Evolutionary conservation across 2,329 filamentous ascomycete species (phyloP).

Genomic region (Calonectria pseudoturangicola): DNA sequence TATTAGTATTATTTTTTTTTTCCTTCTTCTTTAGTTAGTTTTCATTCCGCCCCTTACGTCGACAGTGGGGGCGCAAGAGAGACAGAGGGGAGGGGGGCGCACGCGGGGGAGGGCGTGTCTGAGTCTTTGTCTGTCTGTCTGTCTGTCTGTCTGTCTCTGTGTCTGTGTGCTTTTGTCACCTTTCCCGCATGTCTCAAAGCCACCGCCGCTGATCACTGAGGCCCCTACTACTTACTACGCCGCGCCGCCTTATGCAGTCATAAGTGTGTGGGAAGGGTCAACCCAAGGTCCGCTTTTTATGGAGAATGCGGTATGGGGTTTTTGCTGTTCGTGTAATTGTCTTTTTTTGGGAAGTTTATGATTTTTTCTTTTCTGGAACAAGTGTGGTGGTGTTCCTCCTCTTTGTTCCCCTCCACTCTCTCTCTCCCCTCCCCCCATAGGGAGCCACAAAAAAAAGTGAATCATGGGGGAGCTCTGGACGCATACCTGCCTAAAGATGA

Average conservation of each 20-base stretch:
- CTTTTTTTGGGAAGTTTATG: not conserved
- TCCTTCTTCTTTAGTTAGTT: not conserved
- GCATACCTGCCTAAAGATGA: not conserved
- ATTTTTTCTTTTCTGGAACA: not conserved
- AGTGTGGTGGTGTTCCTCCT: not conserved
- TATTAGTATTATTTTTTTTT: not conserved
- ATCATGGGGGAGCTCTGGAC: not conserved
- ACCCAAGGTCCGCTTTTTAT: not conserved
- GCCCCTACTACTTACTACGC: not conserved
- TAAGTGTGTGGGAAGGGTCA: not conserved
- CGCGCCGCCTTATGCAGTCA: not conserved
- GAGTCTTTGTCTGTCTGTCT: not conserved
- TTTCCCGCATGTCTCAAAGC: slow-evolving; percentile 21
- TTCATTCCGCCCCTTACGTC: slow-evolving; percentile 7
- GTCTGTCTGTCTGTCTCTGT: not conserved
- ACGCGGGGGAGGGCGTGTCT: not conserved
- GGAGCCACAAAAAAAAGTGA: not conserved
- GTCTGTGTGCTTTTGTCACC: not conserved
- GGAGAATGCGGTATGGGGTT: not conserved
- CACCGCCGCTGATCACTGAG: slow-evolving; percentile 19
- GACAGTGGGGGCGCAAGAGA: not conserved
- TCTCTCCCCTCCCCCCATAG: too few species aligned
- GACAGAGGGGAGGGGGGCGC: not conserved
- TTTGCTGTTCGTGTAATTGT: not conserved
- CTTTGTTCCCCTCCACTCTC: not conserved